Conservation (phyloP, 345 rosid species). For the Citrus reticulata region DNA sequence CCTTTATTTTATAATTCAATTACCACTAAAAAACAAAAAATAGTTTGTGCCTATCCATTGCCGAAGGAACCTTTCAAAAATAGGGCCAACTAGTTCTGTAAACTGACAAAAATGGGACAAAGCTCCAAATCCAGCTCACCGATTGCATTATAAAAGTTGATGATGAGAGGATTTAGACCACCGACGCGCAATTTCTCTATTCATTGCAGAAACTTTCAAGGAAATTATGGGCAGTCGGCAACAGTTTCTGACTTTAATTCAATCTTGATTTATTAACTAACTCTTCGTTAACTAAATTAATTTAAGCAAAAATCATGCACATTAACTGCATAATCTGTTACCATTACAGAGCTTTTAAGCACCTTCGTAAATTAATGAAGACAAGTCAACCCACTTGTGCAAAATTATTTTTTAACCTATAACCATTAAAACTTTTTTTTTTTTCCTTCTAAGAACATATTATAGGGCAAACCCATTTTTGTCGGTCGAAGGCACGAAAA, state of each 20-base stretch:
- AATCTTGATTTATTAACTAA: no score
- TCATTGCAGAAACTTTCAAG: neutral
- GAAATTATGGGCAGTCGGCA: neutral
- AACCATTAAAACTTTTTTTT: no score
- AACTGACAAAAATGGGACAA: neutral
- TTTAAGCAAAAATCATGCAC: no score
- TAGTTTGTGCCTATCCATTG: no score
- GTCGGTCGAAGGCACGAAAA: neutral
- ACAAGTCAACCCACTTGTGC: neutral
- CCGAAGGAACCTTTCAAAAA: neutral
- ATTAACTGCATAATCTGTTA: no score
- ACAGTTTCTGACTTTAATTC: neutral
- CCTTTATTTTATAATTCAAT: no score
- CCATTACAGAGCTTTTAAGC: neutral
- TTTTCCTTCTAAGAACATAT: no score
- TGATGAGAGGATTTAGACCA: neutral
- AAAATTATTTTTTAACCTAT: no score
- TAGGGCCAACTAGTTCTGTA: neutral
- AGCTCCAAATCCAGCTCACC: constrained; percentile 16
- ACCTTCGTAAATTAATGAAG: neutral
- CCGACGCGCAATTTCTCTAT: constrained; percentile 12
- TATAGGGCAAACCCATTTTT: neutral
- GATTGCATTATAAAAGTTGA: neutral
- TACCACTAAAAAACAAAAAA: no score
- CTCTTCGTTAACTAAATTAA: no score